These are phyloP conservation scores for Xylaria grammica DNA, from an alignment of 495 filamentous ascomycete species.

Conservation along the genomic window DNA sequence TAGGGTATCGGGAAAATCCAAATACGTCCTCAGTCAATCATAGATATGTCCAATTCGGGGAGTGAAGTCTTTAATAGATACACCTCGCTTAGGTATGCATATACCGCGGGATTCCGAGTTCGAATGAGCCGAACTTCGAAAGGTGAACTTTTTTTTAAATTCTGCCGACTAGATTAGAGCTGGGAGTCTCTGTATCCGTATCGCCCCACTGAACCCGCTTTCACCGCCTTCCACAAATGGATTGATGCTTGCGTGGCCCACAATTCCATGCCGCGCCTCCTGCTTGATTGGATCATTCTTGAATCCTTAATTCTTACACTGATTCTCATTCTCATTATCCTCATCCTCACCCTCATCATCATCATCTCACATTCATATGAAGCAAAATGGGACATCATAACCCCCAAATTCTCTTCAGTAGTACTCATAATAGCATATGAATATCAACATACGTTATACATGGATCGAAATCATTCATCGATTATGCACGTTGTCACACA, in stretches of 20 bases:
- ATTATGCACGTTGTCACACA: too few species aligned
- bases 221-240: constrained; percentile 11
- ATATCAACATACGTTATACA: too few species aligned
- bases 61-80: background rate
- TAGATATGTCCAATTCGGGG: background rate
- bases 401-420: too few species aligned
- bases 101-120: background rate
- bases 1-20: background rate
- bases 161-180: constrained; percentile 21
- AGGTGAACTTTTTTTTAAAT: constrained; percentile 24
- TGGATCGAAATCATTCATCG: too few species aligned
- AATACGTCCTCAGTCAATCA: background rate
- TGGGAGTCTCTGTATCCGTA: constrained; percentile 1
- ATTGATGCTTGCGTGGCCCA: background rate
- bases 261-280: background rate
- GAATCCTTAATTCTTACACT: too few species aligned
- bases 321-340: too few species aligned
- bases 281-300: background rate
- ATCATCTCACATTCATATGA: too few species aligned
- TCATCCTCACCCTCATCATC: too few species aligned
- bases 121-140: background rate
- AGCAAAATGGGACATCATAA: too few species aligned
- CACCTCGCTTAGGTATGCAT: background rate
- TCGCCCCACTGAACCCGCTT: background rate
- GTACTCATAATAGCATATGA: too few species aligned